Conservation (phyloP, 1,284 basidiomycete species). For the Coniferiporia weirii region DNA sequence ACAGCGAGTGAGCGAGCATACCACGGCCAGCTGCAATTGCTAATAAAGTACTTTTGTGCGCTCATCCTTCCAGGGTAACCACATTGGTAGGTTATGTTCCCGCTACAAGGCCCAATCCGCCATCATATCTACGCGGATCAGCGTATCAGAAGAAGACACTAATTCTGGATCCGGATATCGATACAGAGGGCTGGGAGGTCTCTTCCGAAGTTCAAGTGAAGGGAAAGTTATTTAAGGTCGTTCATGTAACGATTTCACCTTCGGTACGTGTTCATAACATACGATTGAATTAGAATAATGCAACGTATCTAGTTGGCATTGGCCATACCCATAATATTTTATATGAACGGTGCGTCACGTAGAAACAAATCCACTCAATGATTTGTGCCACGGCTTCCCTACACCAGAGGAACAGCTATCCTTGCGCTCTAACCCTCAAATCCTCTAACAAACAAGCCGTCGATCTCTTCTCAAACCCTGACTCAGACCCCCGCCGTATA, state of each 20-base stretch:
- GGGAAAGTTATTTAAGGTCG: conserved; percentile 6
- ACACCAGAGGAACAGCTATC: conserved; percentile 8
- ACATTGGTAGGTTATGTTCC: conserved; percentile 1
- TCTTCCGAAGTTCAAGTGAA: conserved; percentile 1
- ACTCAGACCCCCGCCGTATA: conserved; percentile 3
- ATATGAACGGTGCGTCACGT: background rate
- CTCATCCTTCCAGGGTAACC: background rate
- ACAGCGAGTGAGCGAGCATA: no score
- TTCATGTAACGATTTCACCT: background rate
- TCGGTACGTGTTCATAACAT: conserved; percentile 2
- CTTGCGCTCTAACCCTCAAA: background rate
- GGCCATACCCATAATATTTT: conserved; percentile 4
- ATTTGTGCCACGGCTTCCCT: background rate
- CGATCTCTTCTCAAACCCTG: conserved; percentile 2
- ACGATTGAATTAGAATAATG: background rate
- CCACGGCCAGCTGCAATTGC: no score
- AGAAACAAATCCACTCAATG: background rate
- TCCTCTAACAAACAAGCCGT: conserved; percentile 7
- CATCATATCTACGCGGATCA: background rate
- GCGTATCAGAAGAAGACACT: no score
- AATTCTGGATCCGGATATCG: background rate
- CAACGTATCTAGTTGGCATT: conserved; percentile 1
- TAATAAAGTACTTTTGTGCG: no score
- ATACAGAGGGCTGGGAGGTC: conserved; percentile 11
- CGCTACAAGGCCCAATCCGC: background rate